Conservation (phyloP, 768 basidiomycete genomes). For the Boletus speciosus region DNA sequence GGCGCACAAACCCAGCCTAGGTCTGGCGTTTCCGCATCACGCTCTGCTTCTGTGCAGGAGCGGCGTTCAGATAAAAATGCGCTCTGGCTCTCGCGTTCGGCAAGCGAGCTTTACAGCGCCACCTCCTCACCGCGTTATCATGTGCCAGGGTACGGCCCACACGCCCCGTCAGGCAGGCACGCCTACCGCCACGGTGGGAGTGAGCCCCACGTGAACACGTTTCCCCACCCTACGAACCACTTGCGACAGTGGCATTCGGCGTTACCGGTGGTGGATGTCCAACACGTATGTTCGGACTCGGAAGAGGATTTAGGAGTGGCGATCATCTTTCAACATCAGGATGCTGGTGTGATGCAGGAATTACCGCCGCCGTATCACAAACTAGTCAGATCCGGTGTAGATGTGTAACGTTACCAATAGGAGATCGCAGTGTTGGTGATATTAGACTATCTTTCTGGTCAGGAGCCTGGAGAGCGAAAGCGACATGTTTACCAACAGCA, state of each 20-base stretch:
- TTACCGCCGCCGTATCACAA: conserved; percentile 28
- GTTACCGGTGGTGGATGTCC: conserved; percentile 5
- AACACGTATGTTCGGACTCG: not conserved
- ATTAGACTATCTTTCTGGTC: not conserved
- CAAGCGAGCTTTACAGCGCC: conserved; percentile 21
- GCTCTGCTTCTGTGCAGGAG: conserved; percentile 1
- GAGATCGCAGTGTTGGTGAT: not conserved
- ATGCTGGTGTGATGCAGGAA: conserved; percentile 18
- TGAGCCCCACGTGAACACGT: not conserved
- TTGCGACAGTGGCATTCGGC: conserved; percentile 24
- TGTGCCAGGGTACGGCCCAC: not conserved
- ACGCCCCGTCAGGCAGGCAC: not conserved
- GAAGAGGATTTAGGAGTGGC: not conserved
- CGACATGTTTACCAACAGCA: not conserved
- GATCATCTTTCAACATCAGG: conserved; percentile 16
- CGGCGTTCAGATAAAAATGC: conserved; percentile 11
- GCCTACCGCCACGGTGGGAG: not conserved
- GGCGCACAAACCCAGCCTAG: not conserved
- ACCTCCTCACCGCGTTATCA: not conserved
- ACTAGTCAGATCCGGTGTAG: not conserved
- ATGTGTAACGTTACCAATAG: not conserved
- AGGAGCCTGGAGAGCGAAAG: not conserved
- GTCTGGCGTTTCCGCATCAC: not conserved
- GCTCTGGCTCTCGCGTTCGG: conserved; percentile 19
- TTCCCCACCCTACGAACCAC: conserved; percentile 4